These are phyloP conservation scores for Calocybe indica DNA, from an alignment of 768 basidiomycete species.

Conservation along the genomic window DNA sequence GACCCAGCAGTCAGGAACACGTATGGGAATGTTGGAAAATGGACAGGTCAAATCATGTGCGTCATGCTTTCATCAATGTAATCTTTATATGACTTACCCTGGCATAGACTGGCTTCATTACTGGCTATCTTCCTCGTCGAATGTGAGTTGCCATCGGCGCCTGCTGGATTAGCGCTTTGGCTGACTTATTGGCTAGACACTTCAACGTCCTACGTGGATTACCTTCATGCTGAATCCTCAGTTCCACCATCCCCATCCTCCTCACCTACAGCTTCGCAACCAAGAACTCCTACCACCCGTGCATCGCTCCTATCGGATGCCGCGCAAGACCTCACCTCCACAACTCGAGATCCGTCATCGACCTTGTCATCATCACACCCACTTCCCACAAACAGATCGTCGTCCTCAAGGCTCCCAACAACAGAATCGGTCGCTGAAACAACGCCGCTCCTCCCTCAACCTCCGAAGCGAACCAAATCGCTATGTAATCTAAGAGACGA, in stretches of 20 bases:
- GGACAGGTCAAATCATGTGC: constrained; percentile 72
- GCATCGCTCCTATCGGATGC: not conserved
- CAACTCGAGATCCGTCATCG: not conserved
- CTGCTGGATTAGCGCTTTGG: constrained; percentile 2
- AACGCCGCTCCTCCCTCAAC: constrained; percentile 5
- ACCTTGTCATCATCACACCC: constrained; percentile 1
- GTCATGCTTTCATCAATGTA: constrained; percentile 18
- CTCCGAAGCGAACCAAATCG: constrained; percentile 8
- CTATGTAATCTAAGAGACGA: constrained; percentile 9
- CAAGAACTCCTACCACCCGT: constrained; percentile 9
- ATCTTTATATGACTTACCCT: constrained; percentile 1
- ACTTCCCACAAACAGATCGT: not conserved
- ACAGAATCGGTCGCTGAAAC: constrained; percentile 2
- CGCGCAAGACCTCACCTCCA: not conserved
- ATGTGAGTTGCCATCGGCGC: constrained; percentile 43
- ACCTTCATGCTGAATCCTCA: constrained; percentile 58
- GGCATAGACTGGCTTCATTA: constrained; percentile 51
- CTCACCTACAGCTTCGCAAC: constrained; percentile 18
- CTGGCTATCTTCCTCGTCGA: constrained; percentile 73
- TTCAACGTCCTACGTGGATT: constrained; percentile 72
- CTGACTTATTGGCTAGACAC: constrained; percentile 37
- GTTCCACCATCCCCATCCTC: constrained; percentile 32
- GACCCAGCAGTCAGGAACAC: constrained; percentile 35
- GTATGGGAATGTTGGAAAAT: constrained; percentile 45
- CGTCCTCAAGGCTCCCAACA: not conserved